A percentile compares a stretch with the other conserved stretches of the same genome.
These are phyloP conservation scores for Blastobotrys capitulatus DNA, from an alignment of 1,139 yeast species.

Conservation along the genomic window DNA sequence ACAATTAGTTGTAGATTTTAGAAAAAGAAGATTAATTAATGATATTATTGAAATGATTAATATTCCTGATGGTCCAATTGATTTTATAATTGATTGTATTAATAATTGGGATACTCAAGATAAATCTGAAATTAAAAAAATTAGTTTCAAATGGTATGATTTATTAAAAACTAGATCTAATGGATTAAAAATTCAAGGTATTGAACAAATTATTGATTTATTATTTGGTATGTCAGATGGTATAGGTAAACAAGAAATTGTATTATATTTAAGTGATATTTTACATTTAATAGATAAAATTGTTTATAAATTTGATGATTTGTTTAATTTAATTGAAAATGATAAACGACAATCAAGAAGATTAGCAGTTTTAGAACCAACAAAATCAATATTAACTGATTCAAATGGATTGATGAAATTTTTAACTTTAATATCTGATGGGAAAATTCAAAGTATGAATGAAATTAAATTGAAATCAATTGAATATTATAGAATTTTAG, in stretches of 20 bases:
- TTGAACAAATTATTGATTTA: background rate
- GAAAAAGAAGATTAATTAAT: background rate
- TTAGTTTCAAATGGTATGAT: background rate
- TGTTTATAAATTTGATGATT: background rate
- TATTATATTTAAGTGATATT: background rate
- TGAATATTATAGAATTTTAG: background rate
- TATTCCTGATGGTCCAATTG: conserved; percentile 1
- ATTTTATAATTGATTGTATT: background rate
- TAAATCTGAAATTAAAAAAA: background rate
- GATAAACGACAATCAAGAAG: background rate
- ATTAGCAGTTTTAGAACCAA: background rate
- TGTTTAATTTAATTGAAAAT: background rate
- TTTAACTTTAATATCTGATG: background rate
- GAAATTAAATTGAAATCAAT: background rate
- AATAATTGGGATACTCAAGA: background rate
- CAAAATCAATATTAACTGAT: background rate
- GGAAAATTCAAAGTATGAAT: background rate
- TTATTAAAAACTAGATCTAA: background rate
- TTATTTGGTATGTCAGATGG: background rate
- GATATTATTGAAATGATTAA: background rate
- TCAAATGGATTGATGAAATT: background rate
- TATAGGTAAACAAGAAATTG: background rate
- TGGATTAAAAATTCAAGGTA: background rate
- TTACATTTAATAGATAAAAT: background rate
- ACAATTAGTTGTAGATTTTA: background rate